phyloP scores from a whole-genome alignment of 108 stramenopile genomes.

The Skeletonema costatum region DNA sequence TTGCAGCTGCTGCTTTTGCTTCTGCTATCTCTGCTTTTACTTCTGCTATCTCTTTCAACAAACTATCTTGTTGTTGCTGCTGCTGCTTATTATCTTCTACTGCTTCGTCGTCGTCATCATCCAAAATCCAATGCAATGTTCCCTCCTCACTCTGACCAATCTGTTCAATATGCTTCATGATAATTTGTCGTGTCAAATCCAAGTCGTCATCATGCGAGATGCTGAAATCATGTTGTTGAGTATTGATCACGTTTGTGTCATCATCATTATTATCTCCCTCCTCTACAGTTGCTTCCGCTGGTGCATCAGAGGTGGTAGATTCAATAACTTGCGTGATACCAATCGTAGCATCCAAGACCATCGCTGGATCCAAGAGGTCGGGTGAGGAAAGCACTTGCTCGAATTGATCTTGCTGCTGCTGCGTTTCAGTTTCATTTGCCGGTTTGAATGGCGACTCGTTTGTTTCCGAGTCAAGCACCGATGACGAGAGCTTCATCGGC shows the following conservation, averaged over 20 bases:
- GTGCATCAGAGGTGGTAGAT: neutral
- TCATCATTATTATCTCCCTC: too few species aligned
- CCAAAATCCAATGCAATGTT: neutral
- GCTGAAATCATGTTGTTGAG: neutral
- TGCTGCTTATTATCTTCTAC: neutral
- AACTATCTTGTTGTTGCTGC: too few species aligned
- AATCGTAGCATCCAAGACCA: neutral
- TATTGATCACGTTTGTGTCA: neutral
- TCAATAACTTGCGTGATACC: neutral
- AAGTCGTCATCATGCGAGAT: slow-evolving; percentile 4
- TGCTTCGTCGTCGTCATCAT: neutral
- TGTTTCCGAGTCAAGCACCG: neutral
- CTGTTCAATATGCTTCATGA: slow-evolving; percentile 11
- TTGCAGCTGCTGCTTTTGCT: neutral
- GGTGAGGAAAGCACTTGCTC: slow-evolving; percentile 4
- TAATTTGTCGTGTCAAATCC: slow-evolving; percentile 11
- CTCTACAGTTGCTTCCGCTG: neutral
- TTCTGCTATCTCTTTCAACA: too few species aligned
- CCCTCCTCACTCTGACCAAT: neutral
- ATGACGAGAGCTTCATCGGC: neutral
- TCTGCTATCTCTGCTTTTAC: too few species aligned
- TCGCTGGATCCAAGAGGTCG: neutral
- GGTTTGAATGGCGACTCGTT: neutral
- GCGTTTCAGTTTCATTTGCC: neutral
- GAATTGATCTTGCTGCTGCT: neutral